phyloP scores from a whole-genome alignment of 2,329 filamentous ascomycete genomes.

The Arachnomyces sp. region DNA sequence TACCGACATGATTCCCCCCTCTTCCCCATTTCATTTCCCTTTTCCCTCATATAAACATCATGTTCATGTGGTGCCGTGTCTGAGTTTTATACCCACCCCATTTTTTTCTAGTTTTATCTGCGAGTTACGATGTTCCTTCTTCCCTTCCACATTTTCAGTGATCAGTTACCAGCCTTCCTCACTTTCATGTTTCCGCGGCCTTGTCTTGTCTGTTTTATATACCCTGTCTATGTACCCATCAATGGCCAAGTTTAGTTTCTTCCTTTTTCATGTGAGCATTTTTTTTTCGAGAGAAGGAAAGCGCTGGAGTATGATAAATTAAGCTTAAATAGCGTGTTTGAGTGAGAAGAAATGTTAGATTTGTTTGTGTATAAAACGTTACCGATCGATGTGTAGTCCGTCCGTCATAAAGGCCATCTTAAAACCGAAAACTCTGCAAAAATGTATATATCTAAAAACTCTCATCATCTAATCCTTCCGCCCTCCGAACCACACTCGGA shows the following conservation, averaged over 20 bases:
- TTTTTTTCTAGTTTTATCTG: no score
- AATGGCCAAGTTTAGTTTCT: not conserved
- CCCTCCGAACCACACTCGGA: slow-evolving; percentile 37
- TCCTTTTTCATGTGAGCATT: slow-evolving; percentile 4
- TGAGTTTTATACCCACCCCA: no score
- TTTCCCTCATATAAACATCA: no score
- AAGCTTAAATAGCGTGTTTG: not conserved
- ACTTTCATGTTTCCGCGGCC: not conserved
- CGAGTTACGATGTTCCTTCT: no score
- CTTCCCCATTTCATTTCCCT: not conserved
- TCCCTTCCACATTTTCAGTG: no score
- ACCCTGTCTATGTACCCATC: not conserved
- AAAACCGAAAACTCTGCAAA: no score
- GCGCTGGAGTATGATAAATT: no score
- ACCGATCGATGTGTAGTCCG: no score
- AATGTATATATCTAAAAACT: slow-evolving; percentile 39
- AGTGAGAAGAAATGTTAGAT: not conserved
- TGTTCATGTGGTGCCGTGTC: no score
- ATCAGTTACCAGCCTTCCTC: not conserved
- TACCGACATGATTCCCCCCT: not conserved
- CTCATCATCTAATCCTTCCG: slow-evolving; percentile 36
- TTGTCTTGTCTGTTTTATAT: slow-evolving; percentile 1
- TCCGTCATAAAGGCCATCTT: no score
- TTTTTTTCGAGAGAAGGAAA: not conserved
- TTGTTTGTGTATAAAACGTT: no score